Evolutionary conservation across 768 basidiomycete species (phyloP).

Genomic region (Lentinula sp.): DNA sequence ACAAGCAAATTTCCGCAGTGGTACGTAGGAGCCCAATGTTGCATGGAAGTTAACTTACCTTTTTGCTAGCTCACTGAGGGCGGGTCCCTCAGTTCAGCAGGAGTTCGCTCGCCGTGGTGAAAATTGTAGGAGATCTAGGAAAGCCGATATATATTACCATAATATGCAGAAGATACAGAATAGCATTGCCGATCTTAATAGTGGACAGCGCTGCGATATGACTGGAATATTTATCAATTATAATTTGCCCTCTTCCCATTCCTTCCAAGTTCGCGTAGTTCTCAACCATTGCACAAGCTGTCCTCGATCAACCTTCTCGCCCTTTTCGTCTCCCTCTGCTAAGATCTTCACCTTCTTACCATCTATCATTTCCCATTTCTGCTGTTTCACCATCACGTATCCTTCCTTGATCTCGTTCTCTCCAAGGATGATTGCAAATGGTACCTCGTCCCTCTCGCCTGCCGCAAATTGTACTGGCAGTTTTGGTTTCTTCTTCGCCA

Average conservation of each 20-base stretch:
- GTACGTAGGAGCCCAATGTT: slow-evolving; percentile 24
- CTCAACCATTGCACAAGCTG: slow-evolving; percentile 64
- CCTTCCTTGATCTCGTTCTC: slow-evolving; percentile 80
- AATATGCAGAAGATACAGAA: neutral
- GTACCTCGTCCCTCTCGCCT: slow-evolving; percentile 87
- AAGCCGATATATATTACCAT: neutral
- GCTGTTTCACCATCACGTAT: slow-evolving; percentile 87
- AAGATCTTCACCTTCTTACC: slow-evolving; percentile 68
- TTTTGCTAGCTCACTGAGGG: slow-evolving; percentile 29
- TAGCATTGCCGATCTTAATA: neutral
- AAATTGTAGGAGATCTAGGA: neutral
- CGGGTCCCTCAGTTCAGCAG: slow-evolving; percentile 30
- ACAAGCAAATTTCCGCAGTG: slow-evolving; percentile 41
- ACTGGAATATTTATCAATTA: neutral
- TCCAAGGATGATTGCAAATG: slow-evolving; percentile 91
- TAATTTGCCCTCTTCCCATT: slow-evolving; percentile 30
- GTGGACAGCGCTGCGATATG: neutral
- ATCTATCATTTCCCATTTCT: slow-evolving; percentile 71
- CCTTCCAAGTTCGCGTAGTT: slow-evolving; percentile 34
- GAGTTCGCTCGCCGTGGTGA: slow-evolving; percentile 40
- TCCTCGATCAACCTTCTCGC: slow-evolving; percentile 54
- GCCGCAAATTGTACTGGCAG: slow-evolving; percentile 80
- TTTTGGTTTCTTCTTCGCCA: slow-evolving; percentile 92
- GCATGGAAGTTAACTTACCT: neutral
- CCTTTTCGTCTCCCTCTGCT: slow-evolving; percentile 56